These are phyloP conservation scores for Cercospora beticola DNA, from an alignment of 2,329 filamentous ascomycete genomes.

Conservation along the genomic window DNA sequence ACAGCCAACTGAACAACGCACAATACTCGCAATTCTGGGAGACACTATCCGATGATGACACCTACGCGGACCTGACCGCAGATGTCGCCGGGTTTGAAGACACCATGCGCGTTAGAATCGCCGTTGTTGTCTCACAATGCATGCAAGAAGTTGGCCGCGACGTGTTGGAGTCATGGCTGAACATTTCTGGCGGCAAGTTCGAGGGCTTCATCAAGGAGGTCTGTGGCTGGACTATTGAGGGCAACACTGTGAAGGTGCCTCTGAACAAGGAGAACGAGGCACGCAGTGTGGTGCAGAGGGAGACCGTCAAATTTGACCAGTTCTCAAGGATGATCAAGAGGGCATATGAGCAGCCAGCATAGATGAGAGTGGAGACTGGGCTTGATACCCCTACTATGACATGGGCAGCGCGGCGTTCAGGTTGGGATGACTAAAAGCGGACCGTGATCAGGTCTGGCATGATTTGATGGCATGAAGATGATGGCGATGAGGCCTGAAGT, in stretches of 20 bases:
- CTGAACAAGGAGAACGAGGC: slow-evolving; percentile 97
- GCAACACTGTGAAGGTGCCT: slow-evolving; percentile 68
- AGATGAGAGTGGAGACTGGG: slow-evolving; percentile 2
- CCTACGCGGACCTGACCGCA: slow-evolving; percentile 92
- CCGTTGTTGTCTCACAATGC: slow-evolving; percentile 82
- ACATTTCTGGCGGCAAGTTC: slow-evolving; percentile 48
- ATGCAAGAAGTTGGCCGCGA: slow-evolving; percentile 65
- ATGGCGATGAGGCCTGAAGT: not conserved
- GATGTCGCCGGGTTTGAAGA: slow-evolving; percentile 96
- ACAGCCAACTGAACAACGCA: slow-evolving; percentile 82
- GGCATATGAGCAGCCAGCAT: slow-evolving; percentile 78
- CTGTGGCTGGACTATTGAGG: slow-evolving; percentile 81
- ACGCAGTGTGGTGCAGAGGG: slow-evolving; percentile 89
- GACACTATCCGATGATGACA: slow-evolving; percentile 86
- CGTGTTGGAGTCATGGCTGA: slow-evolving; percentile 53
- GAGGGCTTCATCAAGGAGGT: slow-evolving; percentile 52
- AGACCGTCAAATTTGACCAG: slow-evolving; percentile 90
- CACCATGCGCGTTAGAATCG: slow-evolving; percentile 84
- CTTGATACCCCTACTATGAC: slow-evolving; percentile 10
- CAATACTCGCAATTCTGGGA: slow-evolving; percentile 93
- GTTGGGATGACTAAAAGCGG: slow-evolving; percentile 11
- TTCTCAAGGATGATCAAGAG: slow-evolving; percentile 77
- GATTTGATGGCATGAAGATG: slow-evolving; percentile 6
- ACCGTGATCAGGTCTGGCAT: slow-evolving; percentile 8
- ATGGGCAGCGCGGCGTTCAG: slow-evolving; percentile 20